phyloP scores from a whole-genome alignment of 2,329 filamentous ascomycete genomes.

The Teratosphaeria viscida region DNA sequence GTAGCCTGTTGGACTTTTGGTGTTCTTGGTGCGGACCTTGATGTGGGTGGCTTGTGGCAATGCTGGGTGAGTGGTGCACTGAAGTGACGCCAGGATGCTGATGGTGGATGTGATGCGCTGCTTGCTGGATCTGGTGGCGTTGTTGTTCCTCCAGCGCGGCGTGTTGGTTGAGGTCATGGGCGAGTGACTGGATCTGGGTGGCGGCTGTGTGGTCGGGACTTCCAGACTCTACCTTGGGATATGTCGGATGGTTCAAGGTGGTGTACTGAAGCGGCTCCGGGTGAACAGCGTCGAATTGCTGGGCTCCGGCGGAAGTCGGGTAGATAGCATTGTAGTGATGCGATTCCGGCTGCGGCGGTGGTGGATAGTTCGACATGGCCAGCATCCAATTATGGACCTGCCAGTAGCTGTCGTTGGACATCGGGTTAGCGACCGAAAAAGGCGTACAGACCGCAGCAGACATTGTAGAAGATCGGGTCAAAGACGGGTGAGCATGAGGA shows the following conservation, averaged over 20 bases:
- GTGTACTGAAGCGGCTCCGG: constrained; percentile 25
- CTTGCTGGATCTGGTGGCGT: constrained; percentile 21
- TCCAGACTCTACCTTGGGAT: constrained; percentile 25
- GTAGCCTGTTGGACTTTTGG: constrained; percentile 27
- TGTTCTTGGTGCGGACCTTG: constrained; percentile 1
- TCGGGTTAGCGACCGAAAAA: constrained; percentile 14
- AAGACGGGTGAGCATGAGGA: not conserved
- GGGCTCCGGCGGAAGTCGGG: constrained; percentile 19
- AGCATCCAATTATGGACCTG: constrained; percentile 26
- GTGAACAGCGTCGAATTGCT: constrained; percentile 23
- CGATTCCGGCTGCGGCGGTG: constrained; percentile 24
- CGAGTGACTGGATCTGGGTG: constrained; percentile 20
- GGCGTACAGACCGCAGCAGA: constrained; percentile 4
- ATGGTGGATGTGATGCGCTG: constrained; percentile 18
- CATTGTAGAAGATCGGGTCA: constrained; percentile 3
- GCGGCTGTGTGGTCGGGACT: constrained; percentile 15
- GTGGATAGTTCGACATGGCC: constrained; percentile 28
- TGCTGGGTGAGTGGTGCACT: constrained; percentile 12
- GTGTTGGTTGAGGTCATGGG: constrained; percentile 16
- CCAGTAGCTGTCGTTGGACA: constrained; percentile 25
- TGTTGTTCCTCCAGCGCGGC: constrained; percentile 21
- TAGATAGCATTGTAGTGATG: constrained; percentile 27
- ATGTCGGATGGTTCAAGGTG: constrained; percentile 23
- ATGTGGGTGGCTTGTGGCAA: constrained; percentile 12
- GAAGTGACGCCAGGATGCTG: constrained; percentile 13